phyloP scores from a whole-genome alignment of 805 yeast species.

The Hanseniaspora guilliermondii region DNA sequence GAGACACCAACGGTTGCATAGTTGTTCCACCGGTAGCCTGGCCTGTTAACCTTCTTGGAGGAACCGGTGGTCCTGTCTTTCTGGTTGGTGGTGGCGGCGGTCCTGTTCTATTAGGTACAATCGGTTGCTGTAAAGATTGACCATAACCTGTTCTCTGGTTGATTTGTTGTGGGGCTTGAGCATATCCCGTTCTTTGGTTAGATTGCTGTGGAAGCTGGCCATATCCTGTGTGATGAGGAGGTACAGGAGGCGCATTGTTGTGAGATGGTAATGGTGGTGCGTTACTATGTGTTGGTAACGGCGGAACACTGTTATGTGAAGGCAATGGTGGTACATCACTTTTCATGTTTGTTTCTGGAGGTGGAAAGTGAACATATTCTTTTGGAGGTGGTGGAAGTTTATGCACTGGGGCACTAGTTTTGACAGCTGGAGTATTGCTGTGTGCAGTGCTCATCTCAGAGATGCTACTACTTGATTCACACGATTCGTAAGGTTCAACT shows the following conservation, averaged over 20 bases:
- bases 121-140: slow-evolving; percentile 14
- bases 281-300: neutral
- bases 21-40: slow-evolving; percentile 16
- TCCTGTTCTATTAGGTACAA: slow-evolving; percentile 13
- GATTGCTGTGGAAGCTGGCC: slow-evolving; percentile 13
- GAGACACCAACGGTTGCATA: slow-evolving; percentile 19
- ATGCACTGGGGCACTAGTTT: slow-evolving; percentile 11
- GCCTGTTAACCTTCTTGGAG: slow-evolving; percentile 19
- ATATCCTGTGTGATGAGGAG: slow-evolving; percentile 9
- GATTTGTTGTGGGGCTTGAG: slow-evolving; percentile 19
- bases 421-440: slow-evolving; percentile 13
- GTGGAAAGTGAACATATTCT: slow-evolving; percentile 15
- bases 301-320: neutral
- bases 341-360: neutral
- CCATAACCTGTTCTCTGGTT: slow-evolving; percentile 15
- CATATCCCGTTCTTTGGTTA: slow-evolving; percentile 19
- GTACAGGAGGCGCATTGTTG: neutral
- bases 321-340: neutral
- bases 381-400: slow-evolving; percentile 16
- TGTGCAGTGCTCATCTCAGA: neutral
- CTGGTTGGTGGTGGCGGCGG: slow-evolving; percentile 12
- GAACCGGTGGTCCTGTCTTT: slow-evolving; percentile 16
- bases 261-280: neutral
- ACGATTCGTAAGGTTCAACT: slow-evolving; percentile 16
- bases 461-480: neutral